These are phyloP conservation scores for Fragilaria radians DNA, from an alignment of 108 stramenopile species.

Conservation along the genomic window DNA sequence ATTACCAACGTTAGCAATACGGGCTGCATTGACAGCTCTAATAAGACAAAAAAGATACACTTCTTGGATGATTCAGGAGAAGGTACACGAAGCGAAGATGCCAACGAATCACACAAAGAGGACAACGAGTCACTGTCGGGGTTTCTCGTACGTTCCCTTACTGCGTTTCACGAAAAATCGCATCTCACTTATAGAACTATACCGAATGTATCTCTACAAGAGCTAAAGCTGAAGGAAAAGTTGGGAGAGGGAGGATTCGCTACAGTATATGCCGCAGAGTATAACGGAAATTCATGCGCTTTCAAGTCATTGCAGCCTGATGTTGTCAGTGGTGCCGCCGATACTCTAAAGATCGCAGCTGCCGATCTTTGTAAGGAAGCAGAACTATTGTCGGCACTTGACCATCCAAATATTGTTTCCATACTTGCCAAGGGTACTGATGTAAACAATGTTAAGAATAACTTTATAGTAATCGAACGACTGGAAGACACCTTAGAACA, in stretches of 20 bases:
- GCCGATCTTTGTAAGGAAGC: not conserved
- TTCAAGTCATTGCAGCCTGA: not conserved
- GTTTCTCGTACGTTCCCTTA: too few relatives aligned
- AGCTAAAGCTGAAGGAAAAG: too few relatives aligned
- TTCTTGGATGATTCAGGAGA: too few relatives aligned
- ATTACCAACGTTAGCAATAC: too few relatives aligned
- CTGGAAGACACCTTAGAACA: not conserved
- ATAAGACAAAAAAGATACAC: too few relatives aligned
- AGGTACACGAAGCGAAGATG: too few relatives aligned
- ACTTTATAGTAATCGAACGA: slow-evolving; percentile 4
- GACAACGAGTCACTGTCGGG: too few relatives aligned
- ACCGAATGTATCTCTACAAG: too few relatives aligned
- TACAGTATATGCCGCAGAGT: not conserved
- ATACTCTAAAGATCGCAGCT: not conserved
- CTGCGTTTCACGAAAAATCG: too few relatives aligned
- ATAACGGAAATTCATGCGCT: not conserved
- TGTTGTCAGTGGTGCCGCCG: not conserved
- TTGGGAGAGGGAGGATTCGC: not conserved
- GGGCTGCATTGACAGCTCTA: too few relatives aligned
- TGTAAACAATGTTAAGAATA: not conserved
- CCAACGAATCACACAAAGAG: too few relatives aligned
- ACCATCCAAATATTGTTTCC: not conserved
- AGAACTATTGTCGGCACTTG: not conserved
- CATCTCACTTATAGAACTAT: too few relatives aligned
- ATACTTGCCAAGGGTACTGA: not conserved